Base-by-base conservation (phyloP, 2,329 filamentous ascomycete genomes). In the Dactylellina parvicollis region DNA sequence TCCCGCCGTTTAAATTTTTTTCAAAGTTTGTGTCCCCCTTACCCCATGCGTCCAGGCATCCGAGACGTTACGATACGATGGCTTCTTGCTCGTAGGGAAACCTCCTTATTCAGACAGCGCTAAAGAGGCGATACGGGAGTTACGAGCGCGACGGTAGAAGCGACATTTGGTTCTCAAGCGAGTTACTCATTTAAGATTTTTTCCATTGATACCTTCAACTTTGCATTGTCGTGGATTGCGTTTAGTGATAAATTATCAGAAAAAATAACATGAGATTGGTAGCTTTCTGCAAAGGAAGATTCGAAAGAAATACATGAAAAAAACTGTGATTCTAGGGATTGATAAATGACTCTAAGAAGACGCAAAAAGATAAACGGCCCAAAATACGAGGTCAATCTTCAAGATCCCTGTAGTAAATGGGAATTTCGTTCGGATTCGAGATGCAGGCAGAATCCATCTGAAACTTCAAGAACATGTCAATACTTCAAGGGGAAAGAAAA, bases 361-460 rank as follows among this genome's bases (percentile, higher is more conserved):
- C n/a, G n/a, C n/a, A n/a, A n/a, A n/a, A n/a, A n/a, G n/a, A n/a
- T n/a, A n/a, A n/a, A n/a, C n/a, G n/a, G n/a, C n/a, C n/a, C n/a
- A n/a, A n/a, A 54, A 54, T 54, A 54, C 49, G 49, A 54, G 49
- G 12, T 38, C 12, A 14, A n/a, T 14, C 12, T n/a, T 14, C 16
- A 38, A 4, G 16, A 38, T 38, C 4, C 4, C 12, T 14, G 12
- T 5, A 32, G 30, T 12, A 4, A 38, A 14, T 14, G 9, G 20
- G 30, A 49, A 54, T 24, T 38, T 38, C 30, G 28, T 36, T 54
- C 30, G 30, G 49, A n/a, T n/a, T n/a, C n/a, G n/a, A 38, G 24
- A 36, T 44, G 32, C 34, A 40, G 34, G 52, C 12, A 56, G 54
- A 67, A 67, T 57, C 44, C 30, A 52, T 52, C 24, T 49, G 62